Evolutionary conservation across 2,329 filamentous ascomycete genomes (phyloP), one percentile per base, ranked within the genome.

Genomic region (Botrytis fabae): DNA sequence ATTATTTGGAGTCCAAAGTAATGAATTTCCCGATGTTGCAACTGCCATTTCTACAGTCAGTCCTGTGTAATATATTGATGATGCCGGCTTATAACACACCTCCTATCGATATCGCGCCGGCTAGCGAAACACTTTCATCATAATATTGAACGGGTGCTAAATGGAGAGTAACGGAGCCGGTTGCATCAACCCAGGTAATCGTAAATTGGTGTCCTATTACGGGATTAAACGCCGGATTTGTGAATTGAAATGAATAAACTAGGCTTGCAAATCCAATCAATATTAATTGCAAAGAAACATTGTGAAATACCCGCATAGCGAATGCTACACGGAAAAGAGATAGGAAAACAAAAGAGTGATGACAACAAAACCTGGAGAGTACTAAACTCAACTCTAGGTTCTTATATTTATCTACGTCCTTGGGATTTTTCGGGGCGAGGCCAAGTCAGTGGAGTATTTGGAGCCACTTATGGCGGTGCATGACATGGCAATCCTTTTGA

Each of bases 41-140:
- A 48, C 63, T 65, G 22, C 9, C 20, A 65, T 65, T 48, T 22
- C 2, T 48, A 48, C 6, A 32, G 63, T 65, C 63, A 65, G 44
- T 48, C 16, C 35, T 2, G 14, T 16, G 6, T 48, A 65, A 48
- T 9, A 9, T 1, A 9, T 38, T 32, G 14, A 38, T n/a, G 12
- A 25, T 18, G 14, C 6, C 4, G 7, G 25, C 5, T 25, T 65
- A 22, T 22, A 48, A 65, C 63, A 65, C 20, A 65, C 63, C 63
- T 48, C 63, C 63, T 48, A 65, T 65, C 0, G 63, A 48, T 35
- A 48, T 42, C 1, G 63, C 63, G 5, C n/a, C 25, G 22, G 44
- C 63, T 48, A 65, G 63, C 44, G 63, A 32, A 38, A 48, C 16
- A 25, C 44, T 65, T 16, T 32, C 63, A 65, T 65, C 38, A 35